These are phyloP conservation scores for Cercospora zeina DNA, from an alignment of 2,329 filamentous ascomycete species.

Conservation along the genomic window DNA sequence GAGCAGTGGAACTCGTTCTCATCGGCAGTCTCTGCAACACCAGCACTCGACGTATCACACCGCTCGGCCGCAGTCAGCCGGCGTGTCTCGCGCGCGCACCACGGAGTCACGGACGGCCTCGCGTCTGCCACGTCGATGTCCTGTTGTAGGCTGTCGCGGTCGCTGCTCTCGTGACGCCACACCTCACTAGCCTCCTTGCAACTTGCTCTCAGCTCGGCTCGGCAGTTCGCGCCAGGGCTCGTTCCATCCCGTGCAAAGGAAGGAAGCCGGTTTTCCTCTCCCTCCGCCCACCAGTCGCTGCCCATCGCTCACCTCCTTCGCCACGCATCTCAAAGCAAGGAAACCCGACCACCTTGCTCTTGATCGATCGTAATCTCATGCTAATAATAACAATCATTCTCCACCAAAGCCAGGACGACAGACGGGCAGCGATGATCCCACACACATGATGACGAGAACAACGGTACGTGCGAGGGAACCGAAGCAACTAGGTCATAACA, in stretches of 20 bases:
- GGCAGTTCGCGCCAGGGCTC: constrained; percentile 11
- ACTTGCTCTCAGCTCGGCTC: background rate
- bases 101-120: background rate
- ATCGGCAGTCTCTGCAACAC: no score
- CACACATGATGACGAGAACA: background rate
- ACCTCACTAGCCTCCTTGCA: constrained; percentile 12
- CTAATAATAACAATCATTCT: no score
- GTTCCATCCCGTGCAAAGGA: background rate
- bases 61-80: background rate
- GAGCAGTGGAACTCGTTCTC: constrained; percentile 3
- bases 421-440: background rate
- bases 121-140: constrained; percentile 14
- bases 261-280: constrained; percentile 8
- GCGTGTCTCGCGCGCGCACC: background rate
- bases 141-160: background rate
- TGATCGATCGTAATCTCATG: no score
- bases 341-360: no score
- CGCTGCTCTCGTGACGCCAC: constrained; percentile 13
- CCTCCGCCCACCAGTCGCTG: constrained; percentile 1
- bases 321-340: no score
- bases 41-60: background rate
- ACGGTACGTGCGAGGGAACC: background rate
- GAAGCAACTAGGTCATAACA: background rate
- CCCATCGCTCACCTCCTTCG: background rate
- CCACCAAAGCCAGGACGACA: background rate